These are phyloP conservation scores for Singerocomus inundabilis DNA, from an alignment of 1,284 basidiomycete species.

Conservation along the genomic window DNA sequence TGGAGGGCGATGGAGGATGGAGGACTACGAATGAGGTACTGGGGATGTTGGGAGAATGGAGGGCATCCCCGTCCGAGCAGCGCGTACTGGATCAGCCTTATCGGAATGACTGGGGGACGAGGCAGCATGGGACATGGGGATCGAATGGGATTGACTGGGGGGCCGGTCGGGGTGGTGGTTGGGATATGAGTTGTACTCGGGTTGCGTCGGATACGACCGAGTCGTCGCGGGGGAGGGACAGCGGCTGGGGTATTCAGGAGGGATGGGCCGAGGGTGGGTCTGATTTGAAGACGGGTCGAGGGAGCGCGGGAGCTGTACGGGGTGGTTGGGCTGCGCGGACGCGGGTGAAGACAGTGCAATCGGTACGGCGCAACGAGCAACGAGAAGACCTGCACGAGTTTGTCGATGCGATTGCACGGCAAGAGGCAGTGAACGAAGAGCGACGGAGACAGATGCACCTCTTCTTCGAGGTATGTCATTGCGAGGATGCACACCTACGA, in stretches of 20 bases:
- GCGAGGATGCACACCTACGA: too few species aligned
- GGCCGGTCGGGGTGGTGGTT: conserved; percentile 5
- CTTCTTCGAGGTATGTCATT: conserved; percentile 53
- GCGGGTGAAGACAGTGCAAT: not conserved
- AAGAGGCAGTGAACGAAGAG: conserved; percentile 38
- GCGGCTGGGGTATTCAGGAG: conserved; percentile 21
- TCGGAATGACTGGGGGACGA: conserved; percentile 9
- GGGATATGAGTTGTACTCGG: conserved; percentile 15
- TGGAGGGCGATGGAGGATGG: conserved; percentile 35
- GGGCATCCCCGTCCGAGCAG: conserved; percentile 4
- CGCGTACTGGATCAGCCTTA: conserved; percentile 12
- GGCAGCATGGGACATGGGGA: conserved; percentile 7
- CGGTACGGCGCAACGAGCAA: conserved; percentile 1
- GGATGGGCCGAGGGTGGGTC: conserved; percentile 13
- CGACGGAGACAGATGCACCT: conserved; percentile 45
- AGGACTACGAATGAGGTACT: conserved; percentile 29
- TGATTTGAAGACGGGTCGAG: not conserved
- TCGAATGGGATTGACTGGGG: conserved; percentile 3
- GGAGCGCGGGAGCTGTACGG: not conserved
- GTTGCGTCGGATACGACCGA: conserved; percentile 23
- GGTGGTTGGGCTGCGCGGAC: conserved; percentile 4
- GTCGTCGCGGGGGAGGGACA: conserved; percentile 16
- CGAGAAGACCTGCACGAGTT: conserved; percentile 33
- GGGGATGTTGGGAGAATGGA: conserved; percentile 22
- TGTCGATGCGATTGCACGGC: conserved; percentile 48